Conservation (phyloP, 2,329 filamentous ascomycete genomes). For the Cercospora sojina region DNA sequence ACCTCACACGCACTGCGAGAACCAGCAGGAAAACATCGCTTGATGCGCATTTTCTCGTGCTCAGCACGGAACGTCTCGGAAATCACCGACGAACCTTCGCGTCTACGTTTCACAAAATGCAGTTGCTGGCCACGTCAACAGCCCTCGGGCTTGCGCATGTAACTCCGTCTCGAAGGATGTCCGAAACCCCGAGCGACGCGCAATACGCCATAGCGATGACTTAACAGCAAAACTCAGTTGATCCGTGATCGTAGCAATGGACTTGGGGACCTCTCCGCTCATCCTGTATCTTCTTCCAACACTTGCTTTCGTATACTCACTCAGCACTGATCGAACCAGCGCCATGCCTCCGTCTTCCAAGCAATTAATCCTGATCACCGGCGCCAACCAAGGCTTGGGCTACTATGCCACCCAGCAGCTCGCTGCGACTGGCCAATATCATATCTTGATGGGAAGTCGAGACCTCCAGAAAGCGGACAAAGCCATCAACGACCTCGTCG, state of each 20-base stretch:
- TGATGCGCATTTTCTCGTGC: too few relatives aligned
- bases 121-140: background rate
- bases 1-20: background rate
- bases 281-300: background rate
- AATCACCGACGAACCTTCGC: too few relatives aligned
- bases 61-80: too few relatives aligned
- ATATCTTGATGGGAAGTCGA: constrained; percentile 44
- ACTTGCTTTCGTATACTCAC: background rate
- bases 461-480: constrained; percentile 38
- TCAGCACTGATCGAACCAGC: background rate
- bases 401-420: constrained; percentile 46
- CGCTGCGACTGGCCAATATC: constrained; percentile 41
- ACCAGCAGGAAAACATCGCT: background rate
- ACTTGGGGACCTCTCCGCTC: background rate
- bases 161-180: background rate
- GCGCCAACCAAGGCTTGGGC: constrained; percentile 48
- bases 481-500: constrained; percentile 35
- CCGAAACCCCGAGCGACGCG: background rate
- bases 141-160: background rate
- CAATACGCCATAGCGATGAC: background rate
- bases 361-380: constrained; percentile 38
- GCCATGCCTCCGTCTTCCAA: background rate
- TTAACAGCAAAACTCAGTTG: background rate
- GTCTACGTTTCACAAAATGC: too few relatives aligned
- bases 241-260: background rate